phyloP scores from a whole-genome alignment of 2,329 filamentous ascomycete species.

The Pestalotiopsis fici region DNA sequence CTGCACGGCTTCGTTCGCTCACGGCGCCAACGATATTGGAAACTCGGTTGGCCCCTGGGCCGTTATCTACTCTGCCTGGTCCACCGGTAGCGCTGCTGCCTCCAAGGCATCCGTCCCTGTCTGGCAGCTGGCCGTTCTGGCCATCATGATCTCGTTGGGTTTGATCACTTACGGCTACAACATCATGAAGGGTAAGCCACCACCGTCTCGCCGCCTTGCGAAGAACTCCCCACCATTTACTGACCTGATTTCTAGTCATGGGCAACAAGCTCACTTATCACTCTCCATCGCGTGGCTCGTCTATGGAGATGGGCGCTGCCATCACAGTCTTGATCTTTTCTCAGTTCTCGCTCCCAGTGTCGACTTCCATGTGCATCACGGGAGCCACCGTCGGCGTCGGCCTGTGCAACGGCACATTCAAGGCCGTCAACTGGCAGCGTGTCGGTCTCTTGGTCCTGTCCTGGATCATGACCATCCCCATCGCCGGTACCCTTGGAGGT shows the following conservation, averaged over 20 bases:
- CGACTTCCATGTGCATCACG: slow-evolving; percentile 79
- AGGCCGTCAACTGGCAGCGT: slow-evolving; percentile 76
- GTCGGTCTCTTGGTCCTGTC: slow-evolving; percentile 67
- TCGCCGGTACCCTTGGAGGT: slow-evolving; percentile 59
- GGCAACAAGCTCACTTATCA: slow-evolving; percentile 56
- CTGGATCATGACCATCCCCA: slow-evolving; percentile 68
- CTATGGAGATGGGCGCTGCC: slow-evolving; percentile 80
- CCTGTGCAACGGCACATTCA: slow-evolving; percentile 71
- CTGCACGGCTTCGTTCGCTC: slow-evolving; percentile 72
- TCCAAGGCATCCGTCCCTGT: slow-evolving; percentile 68
- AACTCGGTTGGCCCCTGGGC: slow-evolving; percentile 73
- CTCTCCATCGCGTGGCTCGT: slow-evolving; percentile 46
- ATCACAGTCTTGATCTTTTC: slow-evolving; percentile 77
- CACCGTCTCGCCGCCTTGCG: not conserved
- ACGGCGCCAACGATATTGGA: slow-evolving; percentile 77
- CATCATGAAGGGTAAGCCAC: slow-evolving; percentile 72
- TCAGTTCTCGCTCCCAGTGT: slow-evolving; percentile 74
- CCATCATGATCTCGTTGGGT: slow-evolving; percentile 64
- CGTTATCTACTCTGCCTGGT: slow-evolving; percentile 69
- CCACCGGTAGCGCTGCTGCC: slow-evolving; percentile 59
- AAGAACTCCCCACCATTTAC: slow-evolving; percentile 12
- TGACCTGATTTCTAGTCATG: slow-evolving; percentile 48
- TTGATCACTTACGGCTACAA: slow-evolving; percentile 79
- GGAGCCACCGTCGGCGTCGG: slow-evolving; percentile 78
- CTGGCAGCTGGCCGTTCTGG: slow-evolving; percentile 76